Base-by-base conservation (phyloP, 225 moss, liverwort and hornwort genomes). In the Ulota crispa region DNA sequence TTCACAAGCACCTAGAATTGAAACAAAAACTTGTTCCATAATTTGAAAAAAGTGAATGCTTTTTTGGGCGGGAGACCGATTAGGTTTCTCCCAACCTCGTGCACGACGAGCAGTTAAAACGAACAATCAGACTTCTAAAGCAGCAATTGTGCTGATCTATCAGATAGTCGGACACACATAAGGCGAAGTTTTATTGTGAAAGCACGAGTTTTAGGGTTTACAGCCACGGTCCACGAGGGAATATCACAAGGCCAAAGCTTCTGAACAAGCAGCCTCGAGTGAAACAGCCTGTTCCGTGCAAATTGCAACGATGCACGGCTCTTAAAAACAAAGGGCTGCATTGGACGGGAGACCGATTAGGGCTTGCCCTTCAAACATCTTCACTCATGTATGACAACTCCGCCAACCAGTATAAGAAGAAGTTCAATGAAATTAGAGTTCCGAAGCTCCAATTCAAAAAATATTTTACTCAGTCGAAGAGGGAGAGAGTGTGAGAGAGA, bases 151-250 rank as follows among this genome's bases (percentile, higher is more conserved):
- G 68, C 16, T 45, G 31, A 66, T 80, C 20, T 52, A 15, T 5
- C 28, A 67, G 28, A 10, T 36, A 73, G 30, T 8, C 14, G 3
- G 30, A 70, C 6, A 28, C 23, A 28, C 23, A n/a, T 50, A 5
- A 3, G 53, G 1, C 34, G n/a, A 26, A 56, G 34, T 42, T 62
- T 21, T 56, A 27, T 57, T 52, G 32, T 9, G 2, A 67, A 61
- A 59, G 13, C 37, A 34, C 21, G 11, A 61, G 16, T 20, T 21
- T 18, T 62, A 47, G 43, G 45, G 65, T 47, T 65, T 27, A 81
- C 92, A 43, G 92, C 93, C 8, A n/a, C 89, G 90, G 80, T 92
- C 89, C 50, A 57, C 4, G 27, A 61, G 37, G 52, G 14, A 12
- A 34, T 50, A 61, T 64, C 64, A 78, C 42, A 78, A 65, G 65